Percentiles rank a stretch among this genome's conserved stretches.
phyloP scores from a whole-genome alignment of 495 filamentous ascomycete species.

The Aspergillus sclerotioniger region DNA sequence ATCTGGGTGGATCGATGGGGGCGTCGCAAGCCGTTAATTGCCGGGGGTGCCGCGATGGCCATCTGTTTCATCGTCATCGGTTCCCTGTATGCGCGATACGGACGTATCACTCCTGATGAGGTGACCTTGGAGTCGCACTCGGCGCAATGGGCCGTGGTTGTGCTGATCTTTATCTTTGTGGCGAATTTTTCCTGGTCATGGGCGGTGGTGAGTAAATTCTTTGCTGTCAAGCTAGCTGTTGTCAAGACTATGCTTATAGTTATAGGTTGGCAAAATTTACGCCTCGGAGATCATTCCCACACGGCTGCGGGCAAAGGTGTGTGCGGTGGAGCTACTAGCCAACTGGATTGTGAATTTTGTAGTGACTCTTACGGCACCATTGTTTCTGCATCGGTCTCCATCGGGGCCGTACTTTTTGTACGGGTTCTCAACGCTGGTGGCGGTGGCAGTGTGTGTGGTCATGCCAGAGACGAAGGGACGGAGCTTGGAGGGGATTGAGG shows the following conservation, averaged over 20 bases:
- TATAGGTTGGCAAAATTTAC: constrained; percentile 13
- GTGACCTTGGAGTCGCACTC: constrained; percentile 8
- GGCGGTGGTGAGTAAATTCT: constrained; percentile 9
- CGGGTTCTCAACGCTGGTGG: constrained; percentile 14
- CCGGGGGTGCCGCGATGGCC: constrained; percentile 13
- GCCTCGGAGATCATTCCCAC: constrained; percentile 18
- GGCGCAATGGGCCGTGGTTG: constrained; percentile 18
- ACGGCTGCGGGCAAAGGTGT: constrained; percentile 12
- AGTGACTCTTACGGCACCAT: constrained; percentile 14
- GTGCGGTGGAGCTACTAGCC: constrained; percentile 13
- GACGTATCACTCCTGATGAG: not conserved
- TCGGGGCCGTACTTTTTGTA: constrained; percentile 17
- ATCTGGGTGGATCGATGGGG: constrained; percentile 20
- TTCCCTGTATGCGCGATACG: constrained; percentile 8
- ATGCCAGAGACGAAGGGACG: constrained; percentile 21
- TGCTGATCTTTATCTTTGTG: constrained; percentile 19
- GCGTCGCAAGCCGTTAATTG: constrained; percentile 13
- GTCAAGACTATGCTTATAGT: no score
- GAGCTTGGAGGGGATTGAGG: constrained; percentile 17
- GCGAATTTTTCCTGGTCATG: constrained; percentile 19
- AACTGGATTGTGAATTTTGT: constrained; percentile 22
- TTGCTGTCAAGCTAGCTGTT: no score
- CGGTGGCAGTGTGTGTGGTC: constrained; percentile 13
- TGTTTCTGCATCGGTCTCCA: constrained; percentile 13
- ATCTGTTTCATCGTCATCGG: constrained; percentile 14